A percentile compares a stretch with the other conserved stretches of the same genome.
Conservation (phyloP, 1,284 basidiomycete species). For the Violaceomyces palustris region DNA sequence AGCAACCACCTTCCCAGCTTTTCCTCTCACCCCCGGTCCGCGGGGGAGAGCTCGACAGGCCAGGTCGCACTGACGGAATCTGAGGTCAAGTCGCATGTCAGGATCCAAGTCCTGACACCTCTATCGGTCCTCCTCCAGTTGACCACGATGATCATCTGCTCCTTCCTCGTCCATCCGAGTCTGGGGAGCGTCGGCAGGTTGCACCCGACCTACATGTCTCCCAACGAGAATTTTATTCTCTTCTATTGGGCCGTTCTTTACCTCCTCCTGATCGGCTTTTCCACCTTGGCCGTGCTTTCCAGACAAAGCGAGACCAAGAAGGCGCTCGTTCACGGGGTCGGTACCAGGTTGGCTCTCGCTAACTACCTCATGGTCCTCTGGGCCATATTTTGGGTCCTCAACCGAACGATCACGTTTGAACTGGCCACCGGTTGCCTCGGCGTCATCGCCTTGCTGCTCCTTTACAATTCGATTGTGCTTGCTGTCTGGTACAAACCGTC, state of each 20-base stretch:
- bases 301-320: conserved; percentile 71
- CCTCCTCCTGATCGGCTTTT: conserved; percentile 68
- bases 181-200: conserved; percentile 19
- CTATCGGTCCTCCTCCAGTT: conserved; percentile 29
- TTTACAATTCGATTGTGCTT: conserved; percentile 36
- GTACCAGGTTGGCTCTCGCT: conserved; percentile 68
- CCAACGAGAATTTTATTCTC: conserved; percentile 63
- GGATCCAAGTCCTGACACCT: conserved; percentile 34
- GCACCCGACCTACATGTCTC: conserved; percentile 69
- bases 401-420: conserved; percentile 31
- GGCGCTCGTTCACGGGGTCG: conserved; percentile 61
- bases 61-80: conserved; percentile 20
- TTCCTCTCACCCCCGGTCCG: conserved; percentile 4
- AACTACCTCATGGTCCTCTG: conserved; percentile 78
- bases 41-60: conserved; percentile 15
- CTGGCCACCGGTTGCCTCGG: conserved; percentile 31
- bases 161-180: conserved; percentile 29
- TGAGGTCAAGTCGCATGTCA: conserved; percentile 22
- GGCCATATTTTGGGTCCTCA: conserved; percentile 70
- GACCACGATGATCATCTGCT: conserved; percentile 28
- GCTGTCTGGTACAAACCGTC: conserved; percentile 46
- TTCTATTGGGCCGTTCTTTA: conserved; percentile 61
- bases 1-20: conserved; percentile 6
- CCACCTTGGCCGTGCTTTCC: conserved; percentile 66
- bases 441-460: conserved; percentile 28